Conservation (phyloP, 805 yeast genomes). For the Torulaspora delbrueckii region DNA sequence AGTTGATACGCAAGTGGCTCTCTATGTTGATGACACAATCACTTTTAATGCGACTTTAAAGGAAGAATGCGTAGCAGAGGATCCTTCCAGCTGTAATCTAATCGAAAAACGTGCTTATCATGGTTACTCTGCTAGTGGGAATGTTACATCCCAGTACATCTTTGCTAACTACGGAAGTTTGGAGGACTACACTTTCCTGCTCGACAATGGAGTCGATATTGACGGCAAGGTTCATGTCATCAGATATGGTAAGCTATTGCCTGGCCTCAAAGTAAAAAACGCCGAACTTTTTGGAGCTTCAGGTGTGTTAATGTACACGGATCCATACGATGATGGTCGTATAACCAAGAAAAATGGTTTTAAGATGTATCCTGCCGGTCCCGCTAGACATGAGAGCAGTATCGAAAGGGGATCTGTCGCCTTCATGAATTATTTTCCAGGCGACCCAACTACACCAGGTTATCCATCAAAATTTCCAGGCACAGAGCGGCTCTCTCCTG, state of each 20-base stretch:
- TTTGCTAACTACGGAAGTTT: constrained; percentile 57
- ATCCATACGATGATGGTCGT: constrained; percentile 50
- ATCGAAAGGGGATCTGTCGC: constrained; percentile 61
- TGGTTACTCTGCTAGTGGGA: constrained; percentile 62
- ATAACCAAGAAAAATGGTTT: constrained; percentile 53
- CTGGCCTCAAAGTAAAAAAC: constrained; percentile 54
- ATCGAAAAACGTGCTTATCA: constrained; percentile 48
- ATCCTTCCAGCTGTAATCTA: constrained; percentile 38
- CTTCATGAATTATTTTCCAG: constrained; percentile 56
- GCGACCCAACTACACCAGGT: constrained; percentile 78
- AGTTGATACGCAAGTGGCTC: constrained; percentile 39
- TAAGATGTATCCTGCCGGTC: constrained; percentile 56
- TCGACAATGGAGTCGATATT: constrained; percentile 40
- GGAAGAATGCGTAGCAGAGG: constrained; percentile 46
- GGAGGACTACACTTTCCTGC: constrained; percentile 48
- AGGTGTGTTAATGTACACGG: constrained; percentile 47
- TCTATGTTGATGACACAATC: constrained; percentile 34
- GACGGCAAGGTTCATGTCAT: constrained; percentile 56
- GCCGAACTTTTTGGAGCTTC: constrained; percentile 60
- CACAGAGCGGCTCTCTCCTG: constrained; percentile 40
- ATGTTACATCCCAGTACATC: constrained; percentile 50
- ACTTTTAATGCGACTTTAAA: constrained; percentile 46
- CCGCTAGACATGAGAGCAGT: constrained; percentile 57
- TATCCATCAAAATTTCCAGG: constrained; percentile 47
- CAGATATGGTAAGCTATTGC: constrained; percentile 46